Base-by-base conservation (phyloP, 2,329 filamentous ascomycete species). In the Dothiorella sarmentorum region DNA sequence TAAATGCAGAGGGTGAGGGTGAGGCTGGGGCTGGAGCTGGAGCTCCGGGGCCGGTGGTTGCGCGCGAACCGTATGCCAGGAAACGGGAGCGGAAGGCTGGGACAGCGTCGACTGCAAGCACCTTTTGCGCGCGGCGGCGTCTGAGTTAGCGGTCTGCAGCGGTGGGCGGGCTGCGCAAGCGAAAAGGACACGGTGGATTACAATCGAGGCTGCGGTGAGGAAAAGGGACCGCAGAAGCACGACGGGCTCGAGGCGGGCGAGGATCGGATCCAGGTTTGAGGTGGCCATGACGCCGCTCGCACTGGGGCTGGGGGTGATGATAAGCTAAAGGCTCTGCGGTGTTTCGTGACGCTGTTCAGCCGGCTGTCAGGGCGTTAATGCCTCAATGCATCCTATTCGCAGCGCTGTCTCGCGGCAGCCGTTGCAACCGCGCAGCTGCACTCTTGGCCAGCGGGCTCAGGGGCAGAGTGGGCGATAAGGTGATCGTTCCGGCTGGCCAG, bases 61-160 rank as follows among this genome's bases (percentile, higher is more conserved):
- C 73, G 66, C 84, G 80, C 56, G 83, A 78, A 56, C 85, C 85
- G 69, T 87, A 87, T 47, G 78, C 73, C 52, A 87, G 75, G 68
- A 86, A 86, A 55, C 84, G 82, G 59, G 67, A 64, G 63, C 76
- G 77, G 49, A 86, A 72, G 42, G 76, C 68, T 60, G 81, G 78
- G 40, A 82, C 70, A 62, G 75, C 70, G 68, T 78, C 79, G 61
- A 83, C 73, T 49, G 79, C 68, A 56, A 86, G 67, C 31, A 83
- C 73, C 78, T 80, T 67, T 31, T 11, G 44, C 62, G 27, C 10
- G n/a, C 64, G 66, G 66, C 68, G 64, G 66, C 62, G n/a, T 53
- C 60, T 37, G 26, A 13, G 43, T 58, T 20, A 55, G 49, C 42
- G 53, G 64, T 44, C 47, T 56, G 38, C 43, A 58, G 55, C 44